These are phyloP conservation scores for Lyophyllum atratum DNA, from an alignment of 768 basidiomycete genomes.

Conservation along the genomic window DNA sequence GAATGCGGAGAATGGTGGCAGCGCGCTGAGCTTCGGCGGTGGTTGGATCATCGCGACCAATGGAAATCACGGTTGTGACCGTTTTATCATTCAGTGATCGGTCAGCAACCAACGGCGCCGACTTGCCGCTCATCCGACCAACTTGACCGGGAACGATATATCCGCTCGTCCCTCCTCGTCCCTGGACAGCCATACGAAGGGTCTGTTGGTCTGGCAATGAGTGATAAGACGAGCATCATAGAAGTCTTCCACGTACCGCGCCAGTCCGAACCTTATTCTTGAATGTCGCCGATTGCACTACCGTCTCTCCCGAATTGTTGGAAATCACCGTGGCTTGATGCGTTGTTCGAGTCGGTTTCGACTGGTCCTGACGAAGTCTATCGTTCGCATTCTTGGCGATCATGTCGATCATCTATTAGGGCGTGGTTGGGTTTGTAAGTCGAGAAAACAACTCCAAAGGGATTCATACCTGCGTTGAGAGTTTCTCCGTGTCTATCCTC, in stretches of 20 bases:
- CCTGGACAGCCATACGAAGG: conserved; percentile 17
- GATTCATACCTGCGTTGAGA: conserved; percentile 35
- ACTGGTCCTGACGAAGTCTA: conserved; percentile 44
- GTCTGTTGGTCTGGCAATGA: background rate
- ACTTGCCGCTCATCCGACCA: conserved; percentile 44
- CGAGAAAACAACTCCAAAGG: too few relatives aligned
- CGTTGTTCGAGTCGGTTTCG: conserved; percentile 44
- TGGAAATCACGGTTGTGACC: conserved; percentile 42
- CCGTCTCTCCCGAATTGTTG: conserved; percentile 25
- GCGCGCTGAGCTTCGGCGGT: conserved; percentile 53
- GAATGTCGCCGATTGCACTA: conserved; percentile 37
- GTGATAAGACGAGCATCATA: background rate
- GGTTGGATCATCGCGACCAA: conserved; percentile 60
- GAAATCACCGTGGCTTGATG: conserved; percentile 39
- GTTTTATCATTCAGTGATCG: conserved; percentile 28
- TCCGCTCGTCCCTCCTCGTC: conserved; percentile 32
- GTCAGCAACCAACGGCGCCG: conserved; percentile 25
- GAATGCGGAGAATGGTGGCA: conserved; percentile 39
- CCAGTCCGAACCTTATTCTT: conserved; percentile 32
- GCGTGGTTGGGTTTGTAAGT: too few relatives aligned
- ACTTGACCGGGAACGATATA: conserved; percentile 44
- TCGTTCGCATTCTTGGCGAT: conserved; percentile 49
- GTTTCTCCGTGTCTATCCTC: conserved; percentile 45
- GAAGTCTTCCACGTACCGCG: conserved; percentile 34
- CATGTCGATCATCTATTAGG: conserved; percentile 35